A percentile compares a stretch with the other conserved stretches of the same genome.
Evolutionary conservation across 345 rosid species (phyloP).

Genomic region (Eucalyptus tenuipes): DNA sequence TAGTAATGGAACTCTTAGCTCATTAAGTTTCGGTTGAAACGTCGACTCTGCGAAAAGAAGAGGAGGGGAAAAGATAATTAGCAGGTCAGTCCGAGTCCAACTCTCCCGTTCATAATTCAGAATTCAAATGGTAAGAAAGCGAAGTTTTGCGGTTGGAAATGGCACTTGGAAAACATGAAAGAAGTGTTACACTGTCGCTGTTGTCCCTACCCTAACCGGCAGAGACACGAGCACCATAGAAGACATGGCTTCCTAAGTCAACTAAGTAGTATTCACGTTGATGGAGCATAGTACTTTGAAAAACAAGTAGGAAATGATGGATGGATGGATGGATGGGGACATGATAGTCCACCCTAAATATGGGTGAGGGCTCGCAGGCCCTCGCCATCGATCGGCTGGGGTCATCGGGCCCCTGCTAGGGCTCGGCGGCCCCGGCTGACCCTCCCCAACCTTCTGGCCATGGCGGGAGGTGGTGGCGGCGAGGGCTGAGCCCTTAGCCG

Average conservation of each 20-base stretch:
- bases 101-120: not conserved
- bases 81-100: not conserved
- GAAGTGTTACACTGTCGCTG: not conserved
- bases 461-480: rapidly evolving
- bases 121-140: not conserved
- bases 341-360: rapidly evolving
- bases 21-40: too few relatives aligned
- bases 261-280: not conserved
- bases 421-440: too few relatives aligned
- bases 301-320: too few relatives aligned
- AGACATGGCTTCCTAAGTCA: not conserved
- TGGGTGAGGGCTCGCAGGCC: too few relatives aligned
- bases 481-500: too few relatives aligned
- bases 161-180: too few relatives aligned
- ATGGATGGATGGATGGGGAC: too few relatives aligned
- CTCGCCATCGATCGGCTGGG: rapidly evolving
- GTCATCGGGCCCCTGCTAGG: too few relatives aligned
- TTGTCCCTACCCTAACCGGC: not conserved
- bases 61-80: not conserved
- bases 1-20: too few relatives aligned
- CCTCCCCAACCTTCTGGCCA: too few relatives aligned
- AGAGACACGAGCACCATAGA: not conserved
- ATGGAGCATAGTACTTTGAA: not conserved
- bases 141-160: not conserved
- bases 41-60: not conserved